phyloP scores from a whole-genome alignment of 176 grass and related monocot species.

The Eragrostis nindensis region DNA sequence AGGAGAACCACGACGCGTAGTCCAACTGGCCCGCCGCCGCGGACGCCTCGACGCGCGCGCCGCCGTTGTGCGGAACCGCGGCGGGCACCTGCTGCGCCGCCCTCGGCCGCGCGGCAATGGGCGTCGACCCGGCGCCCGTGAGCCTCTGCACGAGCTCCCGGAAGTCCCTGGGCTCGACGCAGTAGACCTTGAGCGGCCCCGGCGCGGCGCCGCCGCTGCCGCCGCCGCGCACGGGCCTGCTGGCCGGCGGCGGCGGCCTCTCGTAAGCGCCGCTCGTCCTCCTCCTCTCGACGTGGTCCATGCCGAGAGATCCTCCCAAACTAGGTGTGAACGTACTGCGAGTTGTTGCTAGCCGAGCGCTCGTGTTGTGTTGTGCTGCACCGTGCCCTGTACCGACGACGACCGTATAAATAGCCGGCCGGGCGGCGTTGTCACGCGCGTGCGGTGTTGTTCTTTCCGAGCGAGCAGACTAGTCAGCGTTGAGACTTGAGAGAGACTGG shows the following conservation, averaged over 20 bases:
- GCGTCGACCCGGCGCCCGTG: constrained; percentile 42
- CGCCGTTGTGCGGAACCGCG: neutral
- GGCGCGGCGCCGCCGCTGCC: neutral
- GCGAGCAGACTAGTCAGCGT: no score
- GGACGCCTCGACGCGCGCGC: neutral
- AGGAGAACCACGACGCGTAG: constrained; percentile 55
- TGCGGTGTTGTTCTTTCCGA: no score
- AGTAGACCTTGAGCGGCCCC: constrained; percentile 57
- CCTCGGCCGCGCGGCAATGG: neutral
- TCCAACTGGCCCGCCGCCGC: constrained; percentile 31
- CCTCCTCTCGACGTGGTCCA: no score
- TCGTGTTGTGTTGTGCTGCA: no score
- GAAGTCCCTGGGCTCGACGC: constrained; percentile 58
- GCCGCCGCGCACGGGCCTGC: constrained; percentile 32
- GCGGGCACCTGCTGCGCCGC: neutral
- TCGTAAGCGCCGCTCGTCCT: constrained; percentile 13
- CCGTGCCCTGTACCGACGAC: no score
- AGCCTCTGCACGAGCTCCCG: constrained; percentile 69
- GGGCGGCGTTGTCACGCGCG: no score
- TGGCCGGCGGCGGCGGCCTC: neutral
- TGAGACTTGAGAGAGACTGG: no score
- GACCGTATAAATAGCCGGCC: no score
- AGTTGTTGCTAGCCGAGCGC: no score
- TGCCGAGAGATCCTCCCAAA: no score
- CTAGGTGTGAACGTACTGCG: no score